Evolutionary conservation across 129 eudicot species (phyloP).

Genomic region (Ambrosia trifida): DNA sequence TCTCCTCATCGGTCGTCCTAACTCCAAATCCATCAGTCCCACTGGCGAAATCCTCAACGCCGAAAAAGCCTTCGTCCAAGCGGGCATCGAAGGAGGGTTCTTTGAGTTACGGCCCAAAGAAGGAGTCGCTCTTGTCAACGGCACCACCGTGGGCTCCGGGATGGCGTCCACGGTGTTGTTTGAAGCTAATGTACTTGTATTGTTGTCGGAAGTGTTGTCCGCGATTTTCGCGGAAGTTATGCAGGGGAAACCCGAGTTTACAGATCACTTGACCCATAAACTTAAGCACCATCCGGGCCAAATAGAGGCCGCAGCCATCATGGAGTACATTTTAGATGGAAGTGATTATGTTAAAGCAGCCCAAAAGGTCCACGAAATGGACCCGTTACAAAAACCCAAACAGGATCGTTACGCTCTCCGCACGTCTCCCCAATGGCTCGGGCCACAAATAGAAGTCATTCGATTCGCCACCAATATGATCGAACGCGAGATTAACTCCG

Average conservation of each 20-base stretch:
- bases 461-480: constrained; percentile 46
- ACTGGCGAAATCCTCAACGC: constrained; percentile 31
- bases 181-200: constrained; percentile 17
- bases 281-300: constrained; percentile 73
- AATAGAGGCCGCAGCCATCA: constrained; percentile 71
- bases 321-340: constrained; percentile 46
- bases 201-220: constrained; percentile 37
- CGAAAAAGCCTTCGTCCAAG: constrained; percentile 30
- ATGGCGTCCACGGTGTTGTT: constrained; percentile 2
- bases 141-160: constrained; percentile 1
- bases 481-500: constrained; percentile 43
- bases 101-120: not conserved
- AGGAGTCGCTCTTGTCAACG: not conserved
- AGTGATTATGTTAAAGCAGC: not conserved
- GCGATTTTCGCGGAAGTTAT: constrained; percentile 22
- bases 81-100: constrained; percentile 29
- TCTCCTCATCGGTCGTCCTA: constrained; percentile 40
- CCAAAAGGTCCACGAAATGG: not conserved
- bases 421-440: constrained; percentile 1
- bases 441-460: constrained; percentile 34
- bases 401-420: constrained; percentile 3
- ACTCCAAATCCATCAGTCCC: constrained; percentile 41
- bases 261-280: constrained; percentile 34
- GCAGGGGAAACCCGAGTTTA: constrained; percentile 3
- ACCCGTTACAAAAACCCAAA: not conserved